These are phyloP conservation scores for Fusarium sp. DNA, from an alignment of 2,329 filamentous ascomycete genomes.

Conservation along the genomic window DNA sequence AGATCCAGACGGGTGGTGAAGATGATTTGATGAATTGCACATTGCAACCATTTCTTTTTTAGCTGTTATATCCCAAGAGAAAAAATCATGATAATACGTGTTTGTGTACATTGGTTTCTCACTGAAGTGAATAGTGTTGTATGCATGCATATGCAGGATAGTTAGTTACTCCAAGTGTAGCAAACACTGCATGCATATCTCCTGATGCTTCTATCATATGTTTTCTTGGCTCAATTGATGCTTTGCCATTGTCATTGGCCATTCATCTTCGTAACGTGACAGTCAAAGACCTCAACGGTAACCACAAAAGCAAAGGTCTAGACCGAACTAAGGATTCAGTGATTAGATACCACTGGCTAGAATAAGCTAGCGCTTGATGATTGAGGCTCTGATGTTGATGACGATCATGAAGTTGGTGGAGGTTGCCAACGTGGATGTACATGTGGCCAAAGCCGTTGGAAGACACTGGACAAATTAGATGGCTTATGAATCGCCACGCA, in stretches of 20 bases:
- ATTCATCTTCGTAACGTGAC: slow-evolving; percentile 18
- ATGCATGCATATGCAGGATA: not conserved
- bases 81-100: slow-evolving; percentile 21
- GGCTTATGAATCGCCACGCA: slow-evolving; percentile 28
- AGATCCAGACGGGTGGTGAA: slow-evolving; percentile 13
- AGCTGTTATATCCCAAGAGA: slow-evolving; percentile 40
- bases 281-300: not conserved
- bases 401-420: slow-evolving; percentile 39
- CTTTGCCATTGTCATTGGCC: not conserved
- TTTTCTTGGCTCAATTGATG: not conserved
- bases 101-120: not conserved
- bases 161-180: not conserved
- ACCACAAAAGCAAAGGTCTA: slow-evolving; percentile 10
- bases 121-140: not conserved
- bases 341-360: slow-evolving; percentile 7
- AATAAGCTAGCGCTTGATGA: slow-evolving; percentile 25
- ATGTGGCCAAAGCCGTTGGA: slow-evolving; percentile 4
- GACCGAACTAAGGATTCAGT: slow-evolving; percentile 4
- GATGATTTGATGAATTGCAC: slow-evolving; percentile 38
- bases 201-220: slow-evolving; percentile 7
- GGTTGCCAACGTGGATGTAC: slow-evolving; percentile 25
- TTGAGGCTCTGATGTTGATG: slow-evolving; percentile 39
- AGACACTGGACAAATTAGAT: not conserved
- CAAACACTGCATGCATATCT: not conserved
- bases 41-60: slow-evolving; percentile 33